phyloP scores from a whole-genome alignment of 2,329 filamentous ascomycete species.

The Paecilomyces fulvus region DNA sequence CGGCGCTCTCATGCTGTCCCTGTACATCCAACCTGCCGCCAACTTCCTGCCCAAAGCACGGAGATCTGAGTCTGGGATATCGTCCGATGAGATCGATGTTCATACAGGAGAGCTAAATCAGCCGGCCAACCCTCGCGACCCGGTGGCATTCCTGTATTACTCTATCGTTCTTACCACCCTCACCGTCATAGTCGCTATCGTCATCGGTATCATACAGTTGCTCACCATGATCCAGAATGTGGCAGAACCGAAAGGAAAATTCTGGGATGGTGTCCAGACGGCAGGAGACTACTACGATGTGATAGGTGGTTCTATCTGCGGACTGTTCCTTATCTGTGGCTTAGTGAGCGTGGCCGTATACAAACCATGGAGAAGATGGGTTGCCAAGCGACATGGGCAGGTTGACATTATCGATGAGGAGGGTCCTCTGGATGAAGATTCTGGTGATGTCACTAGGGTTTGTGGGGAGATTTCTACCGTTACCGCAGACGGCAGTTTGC shows the following conservation, averaged over 20 bases:
- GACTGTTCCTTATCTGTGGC: slow-evolving; percentile 71
- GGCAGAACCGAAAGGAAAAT: slow-evolving; percentile 62
- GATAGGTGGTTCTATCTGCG: slow-evolving; percentile 79
- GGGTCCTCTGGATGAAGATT: slow-evolving; percentile 14
- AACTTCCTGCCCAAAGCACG: slow-evolving; percentile 26
- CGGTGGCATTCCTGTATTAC: slow-evolving; percentile 88
- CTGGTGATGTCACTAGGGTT: background rate
- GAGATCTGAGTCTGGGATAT: background rate
- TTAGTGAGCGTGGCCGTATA: slow-evolving; percentile 66
- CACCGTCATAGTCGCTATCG: slow-evolving; percentile 73
- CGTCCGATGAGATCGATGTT: background rate
- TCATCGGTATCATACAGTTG: slow-evolving; percentile 80
- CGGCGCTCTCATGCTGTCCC: slow-evolving; percentile 86
- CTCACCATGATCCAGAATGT: slow-evolving; percentile 71
- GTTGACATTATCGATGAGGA: slow-evolving; percentile 10
- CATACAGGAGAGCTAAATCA: background rate
- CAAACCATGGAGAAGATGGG: slow-evolving; percentile 63
- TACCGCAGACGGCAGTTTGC: background rate
- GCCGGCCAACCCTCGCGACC: slow-evolving; percentile 62
- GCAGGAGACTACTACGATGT: slow-evolving; percentile 77
- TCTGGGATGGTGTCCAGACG: slow-evolving; percentile 79
- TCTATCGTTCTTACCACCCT: slow-evolving; percentile 77
- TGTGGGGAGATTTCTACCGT: background rate
- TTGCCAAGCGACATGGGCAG: slow-evolving; percentile 34
- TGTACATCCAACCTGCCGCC: slow-evolving; percentile 59